These are phyloP conservation scores for Tilletiaria anomala DNA, from an alignment of 1,284 basidiomycete genomes.

Conservation along the genomic window DNA sequence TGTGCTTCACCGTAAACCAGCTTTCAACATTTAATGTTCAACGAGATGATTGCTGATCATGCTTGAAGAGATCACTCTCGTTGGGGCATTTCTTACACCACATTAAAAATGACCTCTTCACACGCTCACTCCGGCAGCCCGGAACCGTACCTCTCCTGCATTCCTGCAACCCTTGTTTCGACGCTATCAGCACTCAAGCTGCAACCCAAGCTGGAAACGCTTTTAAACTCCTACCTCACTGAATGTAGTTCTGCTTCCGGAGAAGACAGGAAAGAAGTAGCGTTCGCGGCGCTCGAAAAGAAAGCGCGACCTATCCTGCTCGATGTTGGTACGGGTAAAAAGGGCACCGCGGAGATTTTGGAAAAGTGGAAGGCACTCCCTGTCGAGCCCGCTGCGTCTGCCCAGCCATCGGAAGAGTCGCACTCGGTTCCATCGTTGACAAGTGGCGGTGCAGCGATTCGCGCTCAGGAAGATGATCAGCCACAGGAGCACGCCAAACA, in stretches of 20 bases:
- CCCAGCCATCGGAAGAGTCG: not conserved
- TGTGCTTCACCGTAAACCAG: too few species aligned
- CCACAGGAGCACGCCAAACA: not conserved
- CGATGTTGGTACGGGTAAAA: constrained; percentile 21
- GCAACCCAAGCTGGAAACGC: constrained; percentile 13
- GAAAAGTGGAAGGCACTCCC: constrained; percentile 1
- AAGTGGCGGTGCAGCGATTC: not conserved
- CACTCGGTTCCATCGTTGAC: not conserved
- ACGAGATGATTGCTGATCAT: too few species aligned
- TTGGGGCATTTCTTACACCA: too few species aligned
- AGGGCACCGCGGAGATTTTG: constrained; percentile 10
- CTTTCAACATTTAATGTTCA: too few species aligned
- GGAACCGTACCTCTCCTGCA: not conserved
- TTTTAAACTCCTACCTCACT: constrained; percentile 4
- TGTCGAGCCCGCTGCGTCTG: not conserved
- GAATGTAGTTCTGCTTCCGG: too few species aligned
- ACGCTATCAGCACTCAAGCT: constrained; percentile 15
- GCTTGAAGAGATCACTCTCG: too few species aligned
- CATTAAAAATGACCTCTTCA: too few species aligned
- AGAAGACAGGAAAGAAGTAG: not conserved
- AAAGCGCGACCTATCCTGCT: constrained; percentile 14
- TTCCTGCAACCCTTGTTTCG: not conserved
- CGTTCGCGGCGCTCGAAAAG: constrained; percentile 7
- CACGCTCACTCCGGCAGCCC: not conserved
- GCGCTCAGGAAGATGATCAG: not conserved